These are phyloP conservation scores for Russula lepida DNA, from an alignment of 768 basidiomycete species.

Conservation along the genomic window DNA sequence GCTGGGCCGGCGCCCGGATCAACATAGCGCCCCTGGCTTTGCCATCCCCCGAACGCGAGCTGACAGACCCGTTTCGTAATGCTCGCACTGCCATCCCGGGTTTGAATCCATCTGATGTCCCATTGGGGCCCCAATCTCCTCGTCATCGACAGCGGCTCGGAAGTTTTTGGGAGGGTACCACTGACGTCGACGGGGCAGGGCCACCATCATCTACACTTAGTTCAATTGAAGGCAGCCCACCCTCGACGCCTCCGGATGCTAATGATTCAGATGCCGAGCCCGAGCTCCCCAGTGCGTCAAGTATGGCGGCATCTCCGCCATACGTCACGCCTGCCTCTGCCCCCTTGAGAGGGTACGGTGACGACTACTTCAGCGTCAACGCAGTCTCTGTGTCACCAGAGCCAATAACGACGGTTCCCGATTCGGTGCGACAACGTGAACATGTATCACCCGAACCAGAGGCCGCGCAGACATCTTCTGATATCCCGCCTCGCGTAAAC, in stretches of 20 bases:
- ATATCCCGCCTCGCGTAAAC: conserved; percentile 42
- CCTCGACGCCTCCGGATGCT: conserved; percentile 16
- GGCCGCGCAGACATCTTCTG: conserved; percentile 35
- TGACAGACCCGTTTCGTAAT: conserved; percentile 83
- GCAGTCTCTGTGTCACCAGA: conserved; percentile 5
- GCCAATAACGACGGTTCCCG: neutral
- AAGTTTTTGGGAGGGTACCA: conserved; percentile 74
- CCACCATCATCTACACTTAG: conserved; percentile 15
- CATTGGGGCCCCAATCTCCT: conserved; percentile 35
- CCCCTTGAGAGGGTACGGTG: conserved; percentile 13
- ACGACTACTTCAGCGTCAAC: conserved; percentile 28
- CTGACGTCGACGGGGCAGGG: conserved; percentile 43
- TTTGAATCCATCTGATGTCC: conserved; percentile 38
- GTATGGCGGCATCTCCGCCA: conserved; percentile 19
- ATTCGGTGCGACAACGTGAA: conserved; percentile 19
- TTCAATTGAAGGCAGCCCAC: conserved; percentile 27
- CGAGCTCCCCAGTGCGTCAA: conserved; percentile 1
- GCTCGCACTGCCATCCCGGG: conserved; percentile 60
- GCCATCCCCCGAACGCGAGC: conserved; percentile 85
- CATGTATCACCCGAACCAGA: conserved; percentile 26
- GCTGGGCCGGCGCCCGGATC: conserved; percentile 76
- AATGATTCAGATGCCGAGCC: neutral
- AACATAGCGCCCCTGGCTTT: conserved; percentile 81
- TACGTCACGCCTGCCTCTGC: conserved; percentile 27
- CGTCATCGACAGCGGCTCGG: conserved; percentile 51